Evolutionary conservation across 192 early-diverging fungal genomes (phyloP).

Genomic region (Thamnidium elegans): DNA sequence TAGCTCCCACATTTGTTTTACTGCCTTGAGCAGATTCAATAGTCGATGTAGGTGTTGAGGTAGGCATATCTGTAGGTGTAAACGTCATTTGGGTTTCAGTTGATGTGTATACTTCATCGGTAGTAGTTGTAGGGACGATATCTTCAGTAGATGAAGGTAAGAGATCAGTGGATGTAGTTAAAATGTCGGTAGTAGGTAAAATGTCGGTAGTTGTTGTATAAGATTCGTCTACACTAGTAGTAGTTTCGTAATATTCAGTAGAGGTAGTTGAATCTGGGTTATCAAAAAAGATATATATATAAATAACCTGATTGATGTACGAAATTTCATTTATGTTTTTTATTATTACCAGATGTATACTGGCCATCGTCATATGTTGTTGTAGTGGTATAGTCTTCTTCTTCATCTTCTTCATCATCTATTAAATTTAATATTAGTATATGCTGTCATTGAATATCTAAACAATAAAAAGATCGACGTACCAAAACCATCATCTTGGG

Average conservation of each 20-base stretch:
- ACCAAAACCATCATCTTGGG: too few species aligned
- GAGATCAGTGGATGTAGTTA: neutral
- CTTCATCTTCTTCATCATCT: too few species aligned
- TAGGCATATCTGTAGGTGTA: neutral
- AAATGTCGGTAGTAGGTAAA: neutral
- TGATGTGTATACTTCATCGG: neutral
- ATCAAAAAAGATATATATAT: too few species aligned
- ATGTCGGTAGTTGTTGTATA: neutral
- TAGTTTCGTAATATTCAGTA: neutral
- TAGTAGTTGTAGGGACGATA: neutral
- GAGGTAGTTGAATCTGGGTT: neutral
- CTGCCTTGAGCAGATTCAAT: neutral
- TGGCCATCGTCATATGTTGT: too few species aligned
- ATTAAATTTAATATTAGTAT: too few species aligned
- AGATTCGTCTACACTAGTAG: neutral
- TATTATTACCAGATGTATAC: too few species aligned
- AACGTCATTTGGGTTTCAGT: neutral
- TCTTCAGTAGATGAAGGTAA: neutral
- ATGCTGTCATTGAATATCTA: too few species aligned
- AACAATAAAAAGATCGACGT: too few species aligned
- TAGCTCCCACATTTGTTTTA: conserved; percentile 7
- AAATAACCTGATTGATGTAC: too few species aligned
- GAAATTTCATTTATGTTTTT: too few species aligned
- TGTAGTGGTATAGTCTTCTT: too few species aligned
- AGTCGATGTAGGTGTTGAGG: neutral